Evolutionary conservation across 1,139 yeast species (phyloP).

Genomic region (Pichia sp.): DNA sequence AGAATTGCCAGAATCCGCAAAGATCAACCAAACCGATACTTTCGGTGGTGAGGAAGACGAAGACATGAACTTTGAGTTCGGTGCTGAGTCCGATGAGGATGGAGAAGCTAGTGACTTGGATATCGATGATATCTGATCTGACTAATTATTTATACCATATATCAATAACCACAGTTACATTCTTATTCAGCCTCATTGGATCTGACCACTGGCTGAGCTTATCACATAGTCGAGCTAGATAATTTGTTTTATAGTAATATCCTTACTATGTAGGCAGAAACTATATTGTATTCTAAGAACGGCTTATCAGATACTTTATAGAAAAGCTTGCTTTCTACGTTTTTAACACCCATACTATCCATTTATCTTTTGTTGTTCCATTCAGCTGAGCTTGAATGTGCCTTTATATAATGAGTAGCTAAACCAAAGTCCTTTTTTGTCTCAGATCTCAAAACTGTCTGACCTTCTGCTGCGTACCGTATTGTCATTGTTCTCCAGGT

Average conservation of each 20-base stretch:
- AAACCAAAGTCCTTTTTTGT: too few relatives aligned
- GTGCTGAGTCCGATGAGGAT: constrained; percentile 83
- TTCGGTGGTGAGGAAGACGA: constrained; percentile 96
- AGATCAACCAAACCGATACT: constrained; percentile 96
- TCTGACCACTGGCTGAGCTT: neutral
- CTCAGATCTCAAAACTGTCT: constrained; percentile 51
- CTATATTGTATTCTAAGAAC: neutral
- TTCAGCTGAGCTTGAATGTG: too few relatives aligned
- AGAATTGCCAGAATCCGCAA: constrained; percentile 93
- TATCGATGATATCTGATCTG: constrained; percentile 69
- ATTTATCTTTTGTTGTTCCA: neutral
- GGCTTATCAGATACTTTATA: neutral
- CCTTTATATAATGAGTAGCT: too few relatives aligned
- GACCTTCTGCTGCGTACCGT: constrained; percentile 61
- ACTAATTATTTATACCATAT: neutral
- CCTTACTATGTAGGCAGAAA: neutral
- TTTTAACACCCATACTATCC: neutral
- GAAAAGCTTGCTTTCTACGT: neutral
- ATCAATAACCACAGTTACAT: neutral
- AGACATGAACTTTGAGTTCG: constrained; percentile 97
- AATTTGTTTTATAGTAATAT: neutral
- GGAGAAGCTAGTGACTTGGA: constrained; percentile 68
- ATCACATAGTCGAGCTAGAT: neutral
- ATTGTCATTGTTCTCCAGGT: constrained; percentile 33
- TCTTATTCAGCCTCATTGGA: neutral